phyloP scores from a whole-genome alignment of 805 yeast genomes.

The Priceomyces haplophilus region DNA sequence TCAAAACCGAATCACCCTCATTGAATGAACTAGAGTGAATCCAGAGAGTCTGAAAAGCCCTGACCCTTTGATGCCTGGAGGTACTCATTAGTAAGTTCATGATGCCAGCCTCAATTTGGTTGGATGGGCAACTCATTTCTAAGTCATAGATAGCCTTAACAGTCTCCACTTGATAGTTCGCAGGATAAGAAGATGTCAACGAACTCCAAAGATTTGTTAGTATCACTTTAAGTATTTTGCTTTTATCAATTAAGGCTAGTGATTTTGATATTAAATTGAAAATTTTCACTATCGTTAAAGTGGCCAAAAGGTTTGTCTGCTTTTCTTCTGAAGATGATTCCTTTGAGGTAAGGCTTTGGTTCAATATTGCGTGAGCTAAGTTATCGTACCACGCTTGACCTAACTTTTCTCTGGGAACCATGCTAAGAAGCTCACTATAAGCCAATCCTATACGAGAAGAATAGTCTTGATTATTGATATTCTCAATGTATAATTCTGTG shows the following conservation, averaged over 20 bases:
- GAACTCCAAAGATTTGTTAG: slow-evolving; percentile 54
- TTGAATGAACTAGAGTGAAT: slow-evolving; percentile 53
- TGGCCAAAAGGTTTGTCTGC: slow-evolving; percentile 20
- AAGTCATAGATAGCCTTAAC: slow-evolving; percentile 63
- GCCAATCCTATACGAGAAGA: slow-evolving; percentile 19
- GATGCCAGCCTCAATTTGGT: slow-evolving; percentile 71
- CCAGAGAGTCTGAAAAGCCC: slow-evolving; percentile 71
- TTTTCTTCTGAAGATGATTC: slow-evolving; percentile 7
- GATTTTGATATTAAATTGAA: slow-evolving; percentile 33
- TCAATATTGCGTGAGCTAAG: slow-evolving; percentile 15
- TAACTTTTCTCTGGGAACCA: slow-evolving; percentile 16
- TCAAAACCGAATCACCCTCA: slow-evolving; percentile 49
- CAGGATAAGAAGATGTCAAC: slow-evolving; percentile 47
- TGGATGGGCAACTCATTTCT: slow-evolving; percentile 48
- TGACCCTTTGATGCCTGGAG: slow-evolving; percentile 35
- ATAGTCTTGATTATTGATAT: slow-evolving; percentile 12
- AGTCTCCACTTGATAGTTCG: slow-evolving; percentile 63
- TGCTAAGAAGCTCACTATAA: slow-evolving; percentile 18
- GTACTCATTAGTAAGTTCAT: slow-evolving; percentile 49
- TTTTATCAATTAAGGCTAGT: slow-evolving; percentile 29
- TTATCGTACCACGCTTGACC: slow-evolving; percentile 5
- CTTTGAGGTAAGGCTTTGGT: slow-evolving; percentile 9
- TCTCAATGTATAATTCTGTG: slow-evolving; percentile 15
- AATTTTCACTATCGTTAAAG: slow-evolving; percentile 44
- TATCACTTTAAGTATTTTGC: slow-evolving; percentile 38